Conservation (phyloP, 1,284 basidiomycete species). For the Vanrija pseudolonga region DNA sequence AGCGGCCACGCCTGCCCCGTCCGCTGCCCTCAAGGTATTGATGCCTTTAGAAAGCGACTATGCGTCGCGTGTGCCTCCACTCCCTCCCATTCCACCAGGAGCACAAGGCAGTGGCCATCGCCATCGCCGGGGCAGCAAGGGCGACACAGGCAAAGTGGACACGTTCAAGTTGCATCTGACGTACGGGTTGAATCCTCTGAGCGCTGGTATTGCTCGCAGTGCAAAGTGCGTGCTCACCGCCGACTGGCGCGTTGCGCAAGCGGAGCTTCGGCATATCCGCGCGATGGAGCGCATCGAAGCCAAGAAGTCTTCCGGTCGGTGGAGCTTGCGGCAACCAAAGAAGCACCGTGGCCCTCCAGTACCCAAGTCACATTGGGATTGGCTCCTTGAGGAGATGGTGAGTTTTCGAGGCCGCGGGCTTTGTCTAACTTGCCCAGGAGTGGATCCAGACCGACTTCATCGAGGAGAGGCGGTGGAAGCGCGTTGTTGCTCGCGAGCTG, state of each 20-base stretch:
- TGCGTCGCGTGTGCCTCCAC: constrained; percentile 26
- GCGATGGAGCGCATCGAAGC: constrained; percentile 81
- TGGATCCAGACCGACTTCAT: constrained; percentile 96
- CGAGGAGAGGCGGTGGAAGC: constrained; percentile 92
- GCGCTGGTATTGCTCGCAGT: constrained; percentile 29
- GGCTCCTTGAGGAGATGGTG: constrained; percentile 94
- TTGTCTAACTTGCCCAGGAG: constrained; percentile 56
- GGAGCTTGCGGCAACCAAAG: constrained; percentile 94
- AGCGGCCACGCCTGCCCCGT: constrained; percentile 15
- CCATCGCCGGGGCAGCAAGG: constrained; percentile 24
- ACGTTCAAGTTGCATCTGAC: constrained; percentile 30
- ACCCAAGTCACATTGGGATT: constrained; percentile 90
- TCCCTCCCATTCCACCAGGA: constrained; percentile 30
- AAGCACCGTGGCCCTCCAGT: constrained; percentile 80
- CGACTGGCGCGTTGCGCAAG: constrained; percentile 58
- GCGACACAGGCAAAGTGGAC: constrained; percentile 27
- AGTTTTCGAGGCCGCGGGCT: constrained; percentile 24
- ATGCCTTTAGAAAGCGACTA: constrained; percentile 40
- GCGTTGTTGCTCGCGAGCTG: constrained; percentile 77
- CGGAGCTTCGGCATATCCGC: constrained; percentile 69
- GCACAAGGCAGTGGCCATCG: constrained; percentile 8
- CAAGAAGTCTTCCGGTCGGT: constrained; percentile 74
- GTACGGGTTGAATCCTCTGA: constrained; percentile 38
- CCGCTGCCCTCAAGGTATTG: constrained; percentile 20
- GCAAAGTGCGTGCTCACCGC: constrained; percentile 40